Conservation (phyloP, 2,329 filamentous ascomycete genomes). For the Xylaria sp. region DNA sequence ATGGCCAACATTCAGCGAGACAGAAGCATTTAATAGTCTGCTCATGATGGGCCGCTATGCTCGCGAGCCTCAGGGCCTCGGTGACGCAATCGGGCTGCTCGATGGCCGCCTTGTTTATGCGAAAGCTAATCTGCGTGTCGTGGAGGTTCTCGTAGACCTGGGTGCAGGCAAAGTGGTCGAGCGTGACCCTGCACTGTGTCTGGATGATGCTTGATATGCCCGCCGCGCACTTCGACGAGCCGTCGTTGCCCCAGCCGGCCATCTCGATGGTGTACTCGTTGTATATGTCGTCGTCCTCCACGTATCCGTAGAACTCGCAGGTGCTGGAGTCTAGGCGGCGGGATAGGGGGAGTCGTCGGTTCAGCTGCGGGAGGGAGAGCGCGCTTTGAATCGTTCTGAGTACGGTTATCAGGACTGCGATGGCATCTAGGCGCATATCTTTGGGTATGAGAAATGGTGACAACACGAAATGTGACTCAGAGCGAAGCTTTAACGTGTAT, state of each 20-base stretch:
- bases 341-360: neutral
- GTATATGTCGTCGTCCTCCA: conserved; percentile 3
- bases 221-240: conserved; percentile 4
- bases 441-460: neutral
- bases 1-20: conserved; percentile 26
- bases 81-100: conserved; percentile 26
- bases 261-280: conserved; percentile 27
- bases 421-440: conserved; percentile 8
- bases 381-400: neutral
- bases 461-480: neutral
- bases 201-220: conserved; percentile 3
- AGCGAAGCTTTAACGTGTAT: neutral
- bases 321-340: conserved; percentile 10
- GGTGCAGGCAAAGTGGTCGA: conserved; percentile 13
- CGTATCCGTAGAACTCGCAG: conserved; percentile 25
- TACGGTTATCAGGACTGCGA: neutral
- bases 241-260: conserved; percentile 26
- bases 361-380: neutral
- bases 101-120: conserved; percentile 10
- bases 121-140: conserved; percentile 23
- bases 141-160: conserved; percentile 15
- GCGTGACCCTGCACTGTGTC: conserved; percentile 10
- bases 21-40: conserved; percentile 23
- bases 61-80: conserved; percentile 15
- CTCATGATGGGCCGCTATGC: neutral